Conservation (phyloP, 2,329 filamentous ascomycete species). For the Aureobasidium sp. region DNA sequence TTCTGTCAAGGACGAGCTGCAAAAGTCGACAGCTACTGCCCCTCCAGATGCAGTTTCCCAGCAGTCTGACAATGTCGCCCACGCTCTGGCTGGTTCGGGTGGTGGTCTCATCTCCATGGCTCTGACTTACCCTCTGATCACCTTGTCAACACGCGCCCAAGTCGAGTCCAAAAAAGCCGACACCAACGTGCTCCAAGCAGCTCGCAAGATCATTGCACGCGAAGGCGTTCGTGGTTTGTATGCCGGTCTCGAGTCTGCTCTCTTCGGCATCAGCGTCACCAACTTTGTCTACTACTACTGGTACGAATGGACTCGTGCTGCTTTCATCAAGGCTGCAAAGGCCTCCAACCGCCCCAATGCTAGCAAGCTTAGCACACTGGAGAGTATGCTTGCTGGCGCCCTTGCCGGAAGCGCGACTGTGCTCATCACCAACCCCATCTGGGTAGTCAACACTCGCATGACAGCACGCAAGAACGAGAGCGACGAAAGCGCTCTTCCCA, state of each 20-base stretch:
- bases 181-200: conserved; percentile 74
- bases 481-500: conserved; percentile 31
- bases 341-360: conserved; percentile 14
- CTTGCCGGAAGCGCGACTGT: conserved; percentile 92
- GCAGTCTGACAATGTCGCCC: conserved; percentile 93
- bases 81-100: conserved; percentile 82
- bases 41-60: conserved; percentile 58
- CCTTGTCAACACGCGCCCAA: conserved; percentile 92
- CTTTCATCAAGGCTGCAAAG: conserved; percentile 34
- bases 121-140: conserved; percentile 95
- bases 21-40: conserved; percentile 17
- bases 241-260: conserved; percentile 82
- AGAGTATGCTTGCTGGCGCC: conserved; percentile 92
- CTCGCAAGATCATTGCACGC: conserved; percentile 79
- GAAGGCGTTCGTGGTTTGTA: conserved; percentile 88
- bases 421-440: conserved; percentile 95
- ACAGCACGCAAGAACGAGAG: conserved; percentile 71
- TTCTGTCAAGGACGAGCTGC: conserved; percentile 24
- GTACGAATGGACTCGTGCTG: conserved; percentile 91
- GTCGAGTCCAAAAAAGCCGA: conserved; percentile 93
- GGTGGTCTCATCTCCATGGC: conserved; percentile 94
- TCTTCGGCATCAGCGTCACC: conserved; percentile 96
- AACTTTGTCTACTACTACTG: conserved; percentile 99
- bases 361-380: conserved; percentile 69
- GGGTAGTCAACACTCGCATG: conserved; percentile 98